Evolutionary conservation across 345 rosid species (phyloP), one percentile per base, ranked within the genome.

Genomic region (Eutrema yunnanense): DNA sequence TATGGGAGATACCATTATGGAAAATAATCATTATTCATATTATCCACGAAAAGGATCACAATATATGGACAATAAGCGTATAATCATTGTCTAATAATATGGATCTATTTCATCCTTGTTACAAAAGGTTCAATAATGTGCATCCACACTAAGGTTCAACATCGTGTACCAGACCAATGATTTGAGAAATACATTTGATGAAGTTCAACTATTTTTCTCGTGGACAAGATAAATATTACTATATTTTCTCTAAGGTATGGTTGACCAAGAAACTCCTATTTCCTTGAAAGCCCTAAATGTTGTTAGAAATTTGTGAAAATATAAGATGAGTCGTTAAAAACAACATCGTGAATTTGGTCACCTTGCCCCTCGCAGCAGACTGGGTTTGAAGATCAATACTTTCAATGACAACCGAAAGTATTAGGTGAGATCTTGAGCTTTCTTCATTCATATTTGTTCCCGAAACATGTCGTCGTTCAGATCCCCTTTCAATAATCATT

Each of bases 351-450:
- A 68, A 27, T 6, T 8, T 37, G 3, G 27, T 60, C 76, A 95
- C 99, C 99, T 95, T 95, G 77, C 97, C 99, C 73, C 93, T 85
- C 5, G 96, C 89, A 71, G 89, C 82, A 26, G 93, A 83, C 65
- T 95, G 97, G 33, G 96, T 90, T 78, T 92, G 99, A 69, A 92
- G 93, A 78, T 92, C 88, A n/a, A 96, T 95, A 80, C 97, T 92
- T 65, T 95, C 97, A 59, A 92, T 88, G 47, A 92, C 83, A 69
- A 95, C 71, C 10, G 97, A 95, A 81, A 95, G 90, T 75, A 95
- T 83, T 72, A 92, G 50, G 79, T 95, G 99, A 63, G 99, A 95
- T 78, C 99, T 87, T 32, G 97, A 95, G 73, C 99, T 95, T 80
- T 95, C 93, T 76, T 87, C 96, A 72, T 92, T 95, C 99, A 95